Evolutionary conservation across 805 yeast species (phyloP), one percentile per base, ranked within the genome.

Genomic region (Isabelozyma pseudorhagii): DNA sequence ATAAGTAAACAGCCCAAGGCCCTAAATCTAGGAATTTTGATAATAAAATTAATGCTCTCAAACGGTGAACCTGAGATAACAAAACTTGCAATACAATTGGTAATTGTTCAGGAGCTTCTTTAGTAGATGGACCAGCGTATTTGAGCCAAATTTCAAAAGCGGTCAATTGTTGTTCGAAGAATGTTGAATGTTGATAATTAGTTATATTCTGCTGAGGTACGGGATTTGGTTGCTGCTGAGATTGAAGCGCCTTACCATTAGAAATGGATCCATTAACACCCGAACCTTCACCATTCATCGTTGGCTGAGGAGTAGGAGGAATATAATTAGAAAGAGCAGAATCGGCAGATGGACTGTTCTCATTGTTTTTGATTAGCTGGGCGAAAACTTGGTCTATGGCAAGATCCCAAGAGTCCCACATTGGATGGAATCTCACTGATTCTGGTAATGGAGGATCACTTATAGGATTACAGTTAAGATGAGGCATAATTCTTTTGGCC

Each of bases 321-420:
- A 41, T 15, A 41, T n/a, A 9, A 27, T 41, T 21, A 11, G 1
- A 5, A 41, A 49, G 42, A 13, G 39, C 18, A 5, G 36, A 28
- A 21, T 34, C 40, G 3, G 46, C 8, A 13, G 41, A 42, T 31
- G 47, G 48, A n/a, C 49, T 52, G 2, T 44, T 62, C 5, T 68
- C 67, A 21, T 66, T 59, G 50, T 66, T 69, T 46, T 79, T 79
- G 46, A 87, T 75, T 40, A 87, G 67, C 59, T 87, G 91, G 2
- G 89, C 82, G 42, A 94, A 72, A 4, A 96, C 96, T 62, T 94
- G 97, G 64, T 94, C 98, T 40, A 94, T 85, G 0, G 99, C 97
- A 54, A 94, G 74, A 62, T 94, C 98, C 98, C 99, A 94, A 0
- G 97, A 85, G 51, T 90, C 94, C 99, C 99, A 94, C 89, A 94